These are phyloP conservation scores for Ogataea haglerorum DNA, from an alignment of 805 yeast species.

Conservation along the genomic window DNA sequence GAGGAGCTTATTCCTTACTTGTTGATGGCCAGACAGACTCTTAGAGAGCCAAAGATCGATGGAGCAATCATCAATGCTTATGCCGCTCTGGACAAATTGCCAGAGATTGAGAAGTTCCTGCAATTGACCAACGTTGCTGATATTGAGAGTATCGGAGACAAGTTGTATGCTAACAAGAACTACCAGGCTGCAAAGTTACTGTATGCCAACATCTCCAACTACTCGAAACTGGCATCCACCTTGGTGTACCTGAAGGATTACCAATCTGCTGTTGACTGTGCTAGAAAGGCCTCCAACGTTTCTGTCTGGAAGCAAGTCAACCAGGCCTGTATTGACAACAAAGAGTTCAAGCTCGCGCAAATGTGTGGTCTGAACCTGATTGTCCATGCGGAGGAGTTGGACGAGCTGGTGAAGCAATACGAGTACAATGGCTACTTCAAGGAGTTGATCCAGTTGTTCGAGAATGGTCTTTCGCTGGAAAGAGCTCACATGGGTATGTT, in stretches of 20 bases:
- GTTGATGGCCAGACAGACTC: conserved; percentile 84
- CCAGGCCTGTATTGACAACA: conserved; percentile 91
- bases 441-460: conserved; percentile 87
- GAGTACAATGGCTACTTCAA: conserved; percentile 89
- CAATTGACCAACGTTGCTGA: conserved; percentile 91
- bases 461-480: conserved; percentile 93
- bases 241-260: conserved; percentile 88
- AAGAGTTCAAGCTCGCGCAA: conserved; percentile 95
- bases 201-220: conserved; percentile 82
- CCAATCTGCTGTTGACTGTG: conserved; percentile 97
- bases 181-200: conserved; percentile 92
- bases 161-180: conserved; percentile 72
- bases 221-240: conserved; percentile 95
- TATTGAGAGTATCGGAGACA: conserved; percentile 88
- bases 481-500: conserved; percentile 99
- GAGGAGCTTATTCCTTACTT: conserved; percentile 87
- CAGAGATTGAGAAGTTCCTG: conserved; percentile 81
- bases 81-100: conserved; percentile 71
- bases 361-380: conserved; percentile 97
- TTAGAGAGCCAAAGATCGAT: conserved; percentile 90
- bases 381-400: conserved; percentile 95
- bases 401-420: conserved; percentile 81
- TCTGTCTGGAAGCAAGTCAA: conserved; percentile 97
- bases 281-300: conserved; percentile 93
- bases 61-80: conserved; percentile 86